A percentile compares a stretch with the other conserved stretches of the same genome.
These are phyloP conservation scores for Mangifera indica DNA, from an alignment of 345 rosid genomes.

Conservation along the genomic window DNA sequence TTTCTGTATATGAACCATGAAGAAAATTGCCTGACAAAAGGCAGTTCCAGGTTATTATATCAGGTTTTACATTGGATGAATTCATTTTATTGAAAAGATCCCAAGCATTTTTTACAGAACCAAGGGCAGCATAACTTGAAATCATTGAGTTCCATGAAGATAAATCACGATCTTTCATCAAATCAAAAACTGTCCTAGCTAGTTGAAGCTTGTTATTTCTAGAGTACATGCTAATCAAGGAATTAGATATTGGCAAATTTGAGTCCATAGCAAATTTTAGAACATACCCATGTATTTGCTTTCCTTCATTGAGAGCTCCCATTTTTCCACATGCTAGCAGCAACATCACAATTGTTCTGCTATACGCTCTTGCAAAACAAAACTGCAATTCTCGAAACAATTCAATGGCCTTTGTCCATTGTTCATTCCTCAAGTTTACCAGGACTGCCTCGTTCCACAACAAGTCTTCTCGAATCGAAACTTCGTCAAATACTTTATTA, in stretches of 20 bases:
- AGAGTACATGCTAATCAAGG: conserved; percentile 68
- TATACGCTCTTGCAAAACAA: conserved; percentile 34
- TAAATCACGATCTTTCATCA: conserved; percentile 45
- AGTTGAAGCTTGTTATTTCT: conserved; percentile 47
- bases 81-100: conserved; percentile 46
- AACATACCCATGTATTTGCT: conserved; percentile 79
- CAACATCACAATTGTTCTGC: conserved; percentile 44
- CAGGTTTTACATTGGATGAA: conserved; percentile 34
- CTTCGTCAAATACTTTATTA: conserved; percentile 44
- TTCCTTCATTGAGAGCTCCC: conserved; percentile 54
- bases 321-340: conserved; percentile 60
- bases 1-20: conserved; percentile 38
- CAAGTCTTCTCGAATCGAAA: conserved; percentile 37
- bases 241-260: conserved; percentile 48
- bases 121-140: conserved; percentile 46
- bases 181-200: conserved; percentile 55
- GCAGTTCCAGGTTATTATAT: conserved; percentile 57
- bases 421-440: conserved; percentile 48
- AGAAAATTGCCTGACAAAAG: conserved; percentile 46
- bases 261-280: conserved; percentile 44
- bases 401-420: conserved; percentile 42
- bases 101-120: conserved; percentile 54
- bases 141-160: conserved; percentile 74
- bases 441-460: conserved; percentile 56
- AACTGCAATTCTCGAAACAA: conserved; percentile 59